Conservation (phyloP, 2,329 filamentous ascomycete genomes). For the Trichoderma sp. region DNA sequence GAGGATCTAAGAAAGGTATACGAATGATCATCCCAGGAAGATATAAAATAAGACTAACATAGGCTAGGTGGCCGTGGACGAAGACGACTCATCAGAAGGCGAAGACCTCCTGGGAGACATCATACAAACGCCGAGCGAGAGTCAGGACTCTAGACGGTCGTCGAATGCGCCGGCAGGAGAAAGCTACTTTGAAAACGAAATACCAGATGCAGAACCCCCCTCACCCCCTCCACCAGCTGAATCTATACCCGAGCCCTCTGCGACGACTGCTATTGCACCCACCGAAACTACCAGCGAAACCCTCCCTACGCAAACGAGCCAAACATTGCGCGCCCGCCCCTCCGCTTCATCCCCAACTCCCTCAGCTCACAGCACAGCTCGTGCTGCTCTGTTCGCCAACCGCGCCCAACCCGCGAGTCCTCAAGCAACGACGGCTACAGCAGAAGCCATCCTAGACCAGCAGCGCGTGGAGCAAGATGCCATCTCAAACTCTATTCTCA, state of each 20-base stretch:
- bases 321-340: conserved; percentile 37
- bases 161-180: conserved; percentile 28
- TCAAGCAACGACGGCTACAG: conserved; percentile 48
- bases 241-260: conserved; percentile 20
- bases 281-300: conserved; percentile 18
- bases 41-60: conserved; percentile 18
- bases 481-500: conserved; percentile 76
- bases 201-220: conserved; percentile 47
- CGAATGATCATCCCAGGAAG: no score
- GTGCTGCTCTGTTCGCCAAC: conserved; percentile 46
- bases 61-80: conserved; percentile 34
- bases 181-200: conserved; percentile 26
- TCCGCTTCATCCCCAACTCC: conserved; percentile 23
- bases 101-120: conserved; percentile 58
- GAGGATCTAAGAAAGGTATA: conserved; percentile 64
- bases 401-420: conserved; percentile 38
- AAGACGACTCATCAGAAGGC: conserved; percentile 48
- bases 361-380: conserved; percentile 37
- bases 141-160: conserved; percentile 42
- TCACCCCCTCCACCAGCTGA: conserved; percentile 37
- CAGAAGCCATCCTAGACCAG: conserved; percentile 71
- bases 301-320: conserved; percentile 35
- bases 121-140: conserved; percentile 55
- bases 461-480: conserved; percentile 80
- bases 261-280: conserved; percentile 11